phyloP scores from a whole-genome alignment of 306 rosid genomes.

The Oxytropis ochrocephala region DNA sequence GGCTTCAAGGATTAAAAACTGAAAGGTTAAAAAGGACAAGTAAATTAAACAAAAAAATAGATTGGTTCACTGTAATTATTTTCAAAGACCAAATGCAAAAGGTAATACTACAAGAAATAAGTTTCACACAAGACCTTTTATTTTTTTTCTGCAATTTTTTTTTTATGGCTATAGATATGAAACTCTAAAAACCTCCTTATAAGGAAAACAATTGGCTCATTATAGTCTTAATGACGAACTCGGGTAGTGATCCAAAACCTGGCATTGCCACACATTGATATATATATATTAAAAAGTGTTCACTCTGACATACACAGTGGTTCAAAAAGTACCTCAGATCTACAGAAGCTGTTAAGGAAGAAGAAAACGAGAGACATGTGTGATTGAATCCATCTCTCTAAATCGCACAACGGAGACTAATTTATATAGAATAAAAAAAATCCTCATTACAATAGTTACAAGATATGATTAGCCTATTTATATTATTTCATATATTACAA shows the following conservation, averaged over 20 bases:
- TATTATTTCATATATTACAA: neutral
- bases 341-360: neutral
- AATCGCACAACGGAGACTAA: neutral
- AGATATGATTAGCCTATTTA: neutral
- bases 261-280: constrained; percentile 5
- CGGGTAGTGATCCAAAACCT: neutral
- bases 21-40: neutral
- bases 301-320: neutral
- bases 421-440: neutral
- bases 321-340: neutral
- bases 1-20: constrained; percentile 5
- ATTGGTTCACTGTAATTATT: constrained; percentile 9
- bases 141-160: neutral
- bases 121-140: neutral
- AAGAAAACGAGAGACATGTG: neutral
- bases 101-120: neutral
- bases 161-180: neutral
- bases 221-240: neutral
- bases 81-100: constrained; percentile 9
- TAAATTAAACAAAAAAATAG: constrained; percentile 3
- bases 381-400: neutral
- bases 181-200: neutral
- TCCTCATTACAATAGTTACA: neutral
- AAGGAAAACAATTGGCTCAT: constrained; percentile 9
- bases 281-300: neutral